Evolutionary conservation across 2,329 filamentous ascomycete genomes (phyloP).

Genomic region (Xylariaceae sp.): DNA sequence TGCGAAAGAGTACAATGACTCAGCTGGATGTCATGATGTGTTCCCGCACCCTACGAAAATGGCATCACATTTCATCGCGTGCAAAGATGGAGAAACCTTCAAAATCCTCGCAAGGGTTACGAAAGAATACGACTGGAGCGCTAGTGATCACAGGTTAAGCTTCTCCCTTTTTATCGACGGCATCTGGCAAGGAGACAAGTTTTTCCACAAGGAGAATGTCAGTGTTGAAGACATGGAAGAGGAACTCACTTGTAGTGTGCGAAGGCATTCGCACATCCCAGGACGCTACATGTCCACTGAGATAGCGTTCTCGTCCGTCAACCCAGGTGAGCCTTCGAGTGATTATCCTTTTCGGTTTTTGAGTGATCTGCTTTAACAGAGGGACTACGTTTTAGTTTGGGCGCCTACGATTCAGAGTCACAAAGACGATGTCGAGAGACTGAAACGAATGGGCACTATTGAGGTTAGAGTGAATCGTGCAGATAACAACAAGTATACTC

Average conservation of each 20-base stretch:
- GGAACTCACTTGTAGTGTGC: too few relatives aligned
- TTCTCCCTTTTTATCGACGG: conserved; percentile 19
- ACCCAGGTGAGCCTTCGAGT: too few relatives aligned
- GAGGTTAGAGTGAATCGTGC: conserved; percentile 15
- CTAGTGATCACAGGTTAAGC: conserved; percentile 10
- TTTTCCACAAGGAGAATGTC: too few relatives aligned
- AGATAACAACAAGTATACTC: background rate
- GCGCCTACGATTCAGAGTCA: background rate
- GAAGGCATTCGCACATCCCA: too few relatives aligned
- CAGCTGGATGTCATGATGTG: conserved; percentile 6
- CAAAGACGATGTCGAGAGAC: conserved; percentile 9
- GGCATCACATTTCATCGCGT: conserved; percentile 20
- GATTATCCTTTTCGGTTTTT: background rate
- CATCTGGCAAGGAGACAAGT: conserved; percentile 10
- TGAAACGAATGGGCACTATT: conserved; percentile 19
- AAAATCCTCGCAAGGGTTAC: conserved; percentile 13
- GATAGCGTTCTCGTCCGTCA: too few relatives aligned
- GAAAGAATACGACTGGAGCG: conserved; percentile 10
- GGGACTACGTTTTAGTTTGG: conserved; percentile 11
- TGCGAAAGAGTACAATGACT: conserved; percentile 19
- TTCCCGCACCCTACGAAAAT: background rate
- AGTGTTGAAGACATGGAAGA: too few relatives aligned
- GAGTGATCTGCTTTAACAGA: background rate
- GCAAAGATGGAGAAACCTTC: conserved; percentile 18
- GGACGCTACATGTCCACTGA: too few relatives aligned